Base-by-base conservation (phyloP, 225 moss, liverwort and hornwort species). In the Physcomitrellopsis africana region DNA sequence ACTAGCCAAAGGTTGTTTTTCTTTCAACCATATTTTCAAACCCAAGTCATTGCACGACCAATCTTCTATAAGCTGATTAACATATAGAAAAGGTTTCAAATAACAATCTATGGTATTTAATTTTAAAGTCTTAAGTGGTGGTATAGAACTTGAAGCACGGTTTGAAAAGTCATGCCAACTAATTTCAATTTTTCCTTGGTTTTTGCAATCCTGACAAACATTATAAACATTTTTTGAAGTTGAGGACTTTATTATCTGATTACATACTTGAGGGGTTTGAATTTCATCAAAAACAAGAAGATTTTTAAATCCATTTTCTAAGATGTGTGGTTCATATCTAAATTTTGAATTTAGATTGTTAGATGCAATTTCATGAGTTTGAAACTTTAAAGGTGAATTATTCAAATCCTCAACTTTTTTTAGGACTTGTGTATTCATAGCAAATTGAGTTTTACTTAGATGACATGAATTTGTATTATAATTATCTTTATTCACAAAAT, bases 1-100 rank as follows among this genome's bases (percentile, higher is more conserved):
- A 42, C 76, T 3, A 0, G 16, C 74, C 20, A 84, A 76, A 70
- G 72, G 37, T 58, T 77, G 67, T 69, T 77, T 87, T 67, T 68
- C 70, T 60, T 81, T 84, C 47, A 87, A 84, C 87, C 81, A 87
- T 48, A 43, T 62, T 18, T 42, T 71, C 2, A 84, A 45, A 5
- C 67, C 79, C 46, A 49, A 60, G 70, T 81, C 76, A 67, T 70
- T 60, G n/a, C 58, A 81, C 52, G 83, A 70, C 73, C 79, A 79
- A 61, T 70, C 76, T 44, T 57, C 67, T 52, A 59, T 9, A 1
- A 74, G 24, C 0, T 0, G 8, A 11, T 84, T 15, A 23, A 79
- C 7, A 8, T 47, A 10, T 0, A 0, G 17, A 69, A 60, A 9
- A 0, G 7, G 13, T 49, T 10, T 6, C 7, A 73, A 18, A 61